phyloP scores from a whole-genome alignment of 192 early-diverging fungal species.

The Geranomyces michiganensis region DNA sequence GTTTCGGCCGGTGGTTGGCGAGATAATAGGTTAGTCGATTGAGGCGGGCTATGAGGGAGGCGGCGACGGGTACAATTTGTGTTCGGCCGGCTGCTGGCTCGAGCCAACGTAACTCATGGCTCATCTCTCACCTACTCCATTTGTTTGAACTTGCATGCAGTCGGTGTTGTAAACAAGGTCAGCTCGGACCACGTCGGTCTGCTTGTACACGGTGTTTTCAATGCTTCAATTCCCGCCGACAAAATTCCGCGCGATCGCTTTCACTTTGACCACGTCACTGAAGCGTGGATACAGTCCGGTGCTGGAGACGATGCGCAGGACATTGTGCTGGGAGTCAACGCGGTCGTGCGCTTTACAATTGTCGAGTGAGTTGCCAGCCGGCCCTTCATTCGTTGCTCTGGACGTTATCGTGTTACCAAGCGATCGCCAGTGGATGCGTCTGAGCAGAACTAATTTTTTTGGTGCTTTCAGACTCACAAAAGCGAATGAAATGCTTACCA shows the following conservation, averaged over 20 bases:
- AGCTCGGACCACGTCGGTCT: slow-evolving; percentile 94
- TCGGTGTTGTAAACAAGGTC: slow-evolving; percentile 86
- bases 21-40: slow-evolving; percentile 60
- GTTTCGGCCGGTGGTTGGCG: slow-evolving; percentile 76
- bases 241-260: slow-evolving; percentile 76
- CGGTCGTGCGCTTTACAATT: slow-evolving; percentile 25
- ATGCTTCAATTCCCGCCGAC: slow-evolving; percentile 88
- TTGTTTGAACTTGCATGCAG: slow-evolving; percentile 38
- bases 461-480: slow-evolving; percentile 64
- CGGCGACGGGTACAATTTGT: too few relatives aligned
- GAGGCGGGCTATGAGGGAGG: too few relatives aligned
- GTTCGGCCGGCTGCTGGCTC: too few relatives aligned
- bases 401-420: not conserved
- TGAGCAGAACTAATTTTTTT: not conserved
- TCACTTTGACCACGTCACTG: slow-evolving; percentile 58
- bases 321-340: slow-evolving; percentile 9
- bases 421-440: too few relatives aligned
- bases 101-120: too few relatives aligned
- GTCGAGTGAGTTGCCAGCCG: slow-evolving; percentile 33
- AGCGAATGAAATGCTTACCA: slow-evolving; percentile 80
- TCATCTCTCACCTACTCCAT: not conserved
- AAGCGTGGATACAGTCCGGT: not conserved
- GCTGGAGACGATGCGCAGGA: not conserved
- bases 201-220: slow-evolving; percentile 91
- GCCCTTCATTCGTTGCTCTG: too few relatives aligned